These are phyloP conservation scores for Primulina tabacum DNA, from an alignment of 257 asterid species.

Conservation along the genomic window DNA sequence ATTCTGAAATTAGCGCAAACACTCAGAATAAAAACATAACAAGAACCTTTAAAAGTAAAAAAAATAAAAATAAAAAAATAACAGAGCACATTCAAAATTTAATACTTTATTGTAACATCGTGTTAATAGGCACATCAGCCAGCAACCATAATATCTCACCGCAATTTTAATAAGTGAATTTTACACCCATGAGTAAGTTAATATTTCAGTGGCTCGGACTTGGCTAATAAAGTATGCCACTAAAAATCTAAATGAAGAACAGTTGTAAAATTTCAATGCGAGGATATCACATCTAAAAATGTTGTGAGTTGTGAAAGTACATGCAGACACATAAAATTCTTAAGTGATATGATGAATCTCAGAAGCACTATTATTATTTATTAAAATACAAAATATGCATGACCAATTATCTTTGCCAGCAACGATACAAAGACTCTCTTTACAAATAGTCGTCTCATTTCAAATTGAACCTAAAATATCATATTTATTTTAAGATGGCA, in stretches of 20 bases:
- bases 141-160: not conserved
- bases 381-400: too few species aligned
- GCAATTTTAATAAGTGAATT: not conserved
- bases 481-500: not conserved
- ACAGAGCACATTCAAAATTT: slow-evolving; percentile 1
- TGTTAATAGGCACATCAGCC: slow-evolving; percentile 9
- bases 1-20: slow-evolving; percentile 48
- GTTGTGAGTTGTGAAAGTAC: not conserved
- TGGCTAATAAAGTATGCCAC: not conserved
- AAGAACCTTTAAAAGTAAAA: slow-evolving; percentile 6
- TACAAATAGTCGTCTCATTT: slow-evolving; percentile 5
- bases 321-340: not conserved
- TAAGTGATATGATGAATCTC: not conserved
- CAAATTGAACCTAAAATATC: slow-evolving; percentile 13
- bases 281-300: too few species aligned
- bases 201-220: slow-evolving; percentile 10
- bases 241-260: not conserved
- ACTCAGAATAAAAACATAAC: slow-evolving; percentile 15
- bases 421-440: not conserved
- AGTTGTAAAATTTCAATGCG: too few species aligned
- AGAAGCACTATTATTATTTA: too few species aligned
- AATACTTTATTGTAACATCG: not conserved
- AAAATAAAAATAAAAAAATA: not conserved
- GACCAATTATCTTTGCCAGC: not conserved
- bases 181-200: not conserved